Evolutionary conservation across 768 basidiomycete species (phyloP), one percentile per base, ranked within the genome.

Genomic region (Pleurotus djamor): DNA sequence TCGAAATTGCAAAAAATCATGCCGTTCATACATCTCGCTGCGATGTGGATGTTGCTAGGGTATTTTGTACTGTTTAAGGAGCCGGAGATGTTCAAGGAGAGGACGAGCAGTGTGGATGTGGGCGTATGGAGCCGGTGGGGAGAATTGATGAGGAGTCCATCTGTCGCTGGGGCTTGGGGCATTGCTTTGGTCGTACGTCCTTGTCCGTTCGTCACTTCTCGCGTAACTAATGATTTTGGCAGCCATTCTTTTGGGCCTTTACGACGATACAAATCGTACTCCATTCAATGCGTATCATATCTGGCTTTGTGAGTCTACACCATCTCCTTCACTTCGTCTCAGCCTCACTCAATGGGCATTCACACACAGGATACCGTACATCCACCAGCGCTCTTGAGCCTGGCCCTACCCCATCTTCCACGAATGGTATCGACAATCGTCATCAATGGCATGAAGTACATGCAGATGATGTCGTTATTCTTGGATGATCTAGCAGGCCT

Each of bases 171-270:
- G 65, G 55, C 65, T 64, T 78, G 79, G 79, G 76, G 77, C 5
- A 79, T 91, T 9, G 84, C 85, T 63, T 64, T 79, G 47, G 77
- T 87, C 72, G 89, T 90, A 65, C 62, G 86, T 76, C 8, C 36
- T 57, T 16, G 37, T 43, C 38, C 5, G 41, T 49, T 32, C 14
- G 6, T 51, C 14, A 4, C 59, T 21, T 38, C n/a, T 41, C 38
- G 33, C 41, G n/a, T 47, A 58, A 54, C 7, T 57, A 43, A 35
- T 57, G 49, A 34, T 16, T 49, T 14, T 35, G 38, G 45, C 16
- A 92, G 91, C 86, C 89, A 0, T 90, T 94, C 74, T 90, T 93
- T 69, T 92, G 89, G 89, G 87, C 83, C 6, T 92, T 93, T 60
- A 82, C 83, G 41, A 88, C 91, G 0, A 68, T 93, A 4, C 83